Conservation (phyloP, 768 basidiomycete species). For the Trametes gibbosa region DNA sequence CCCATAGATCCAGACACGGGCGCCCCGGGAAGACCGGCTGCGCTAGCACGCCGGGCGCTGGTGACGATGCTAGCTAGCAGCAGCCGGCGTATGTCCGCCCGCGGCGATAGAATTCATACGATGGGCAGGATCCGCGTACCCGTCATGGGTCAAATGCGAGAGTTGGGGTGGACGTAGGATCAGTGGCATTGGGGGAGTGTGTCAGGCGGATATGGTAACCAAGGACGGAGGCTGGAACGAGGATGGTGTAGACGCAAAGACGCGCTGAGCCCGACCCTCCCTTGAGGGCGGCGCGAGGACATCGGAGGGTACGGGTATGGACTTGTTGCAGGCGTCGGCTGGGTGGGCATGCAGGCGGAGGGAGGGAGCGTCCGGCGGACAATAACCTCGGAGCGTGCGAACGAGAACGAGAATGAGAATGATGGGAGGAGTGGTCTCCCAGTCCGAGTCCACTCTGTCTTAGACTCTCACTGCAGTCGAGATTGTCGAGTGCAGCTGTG, state of each 20-base stretch:
- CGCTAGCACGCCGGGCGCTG: background rate
- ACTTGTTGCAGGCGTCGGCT: background rate
- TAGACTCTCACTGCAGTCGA: too few relatives aligned
- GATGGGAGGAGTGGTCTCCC: too few relatives aligned
- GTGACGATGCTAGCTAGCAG: too few relatives aligned
- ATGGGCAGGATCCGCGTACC: background rate
- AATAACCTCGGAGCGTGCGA: too few relatives aligned
- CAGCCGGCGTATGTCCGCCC: background rate
- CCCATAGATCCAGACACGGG: conserved; percentile 4
- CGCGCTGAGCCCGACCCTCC: too few relatives aligned
- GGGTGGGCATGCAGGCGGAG: too few relatives aligned
- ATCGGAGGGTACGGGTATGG: conserved; percentile 5
- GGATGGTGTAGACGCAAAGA: background rate
- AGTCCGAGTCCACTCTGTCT: too few relatives aligned
- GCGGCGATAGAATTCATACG: background rate
- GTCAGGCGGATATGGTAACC: background rate
- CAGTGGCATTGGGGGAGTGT: background rate
- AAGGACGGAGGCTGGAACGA: background rate
- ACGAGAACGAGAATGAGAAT: too few relatives aligned
- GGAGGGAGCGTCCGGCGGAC: too few relatives aligned
- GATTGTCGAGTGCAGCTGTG: too few relatives aligned
- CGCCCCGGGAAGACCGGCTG: conserved; percentile 6
- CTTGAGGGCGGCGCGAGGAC: conserved; percentile 7
- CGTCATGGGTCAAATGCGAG: background rate
- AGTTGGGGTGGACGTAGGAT: background rate